A percentile compares a stretch with the other conserved stretches of the same genome.
phyloP scores from a whole-genome alignment of 1,139 yeast species.

The Lodderomyces beijingensis region DNA sequence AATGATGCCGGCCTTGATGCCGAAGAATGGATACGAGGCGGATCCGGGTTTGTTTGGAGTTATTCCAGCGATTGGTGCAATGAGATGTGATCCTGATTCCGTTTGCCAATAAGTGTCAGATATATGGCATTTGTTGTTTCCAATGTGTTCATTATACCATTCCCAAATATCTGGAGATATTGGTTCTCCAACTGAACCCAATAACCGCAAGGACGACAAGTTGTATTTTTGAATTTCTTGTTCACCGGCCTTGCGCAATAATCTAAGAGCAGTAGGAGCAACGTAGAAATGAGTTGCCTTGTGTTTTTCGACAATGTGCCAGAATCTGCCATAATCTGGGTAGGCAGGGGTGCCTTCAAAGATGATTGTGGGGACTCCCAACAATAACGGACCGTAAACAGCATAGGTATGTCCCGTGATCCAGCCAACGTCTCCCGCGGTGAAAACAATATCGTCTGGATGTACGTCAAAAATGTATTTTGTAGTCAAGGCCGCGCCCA shows the following conservation, averaged over 20 bases:
- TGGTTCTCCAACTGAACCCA: slow-evolving; percentile 99
- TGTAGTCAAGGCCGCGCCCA: slow-evolving; percentile 94
- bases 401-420: slow-evolving; percentile 98
- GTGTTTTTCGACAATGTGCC: slow-evolving; percentile 93
- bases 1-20: slow-evolving; percentile 83
- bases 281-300: slow-evolving; percentile 95
- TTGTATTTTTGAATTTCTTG: slow-evolving; percentile 79
- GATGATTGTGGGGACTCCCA: slow-evolving; percentile 88
- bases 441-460: slow-evolving; percentile 81
- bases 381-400: slow-evolving; percentile 83
- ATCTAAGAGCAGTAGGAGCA: slow-evolving; percentile 96
- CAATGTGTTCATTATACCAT: slow-evolving; percentile 93
- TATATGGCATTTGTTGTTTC: slow-evolving; percentile 80
- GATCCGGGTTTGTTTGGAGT: slow-evolving; percentile 97
- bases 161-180: slow-evolving; percentile 98
- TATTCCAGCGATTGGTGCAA: slow-evolving; percentile 93
- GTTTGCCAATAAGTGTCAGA: slow-evolving; percentile 99
- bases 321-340: slow-evolving; percentile 94
- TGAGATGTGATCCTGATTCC: slow-evolving; percentile 93
- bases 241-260: slow-evolving; percentile 93
- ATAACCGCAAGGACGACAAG: slow-evolving; percentile 82
- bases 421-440: slow-evolving; percentile 99
- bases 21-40: slow-evolving; percentile 94
- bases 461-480: slow-evolving; percentile 92
- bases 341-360: slow-evolving; percentile 98